Percentiles rank a stretch among this genome's conserved stretches.
Evolutionary conservation across 2,329 filamentous ascomycete genomes (phyloP).

Genomic region (Diplodia sapinea): DNA sequence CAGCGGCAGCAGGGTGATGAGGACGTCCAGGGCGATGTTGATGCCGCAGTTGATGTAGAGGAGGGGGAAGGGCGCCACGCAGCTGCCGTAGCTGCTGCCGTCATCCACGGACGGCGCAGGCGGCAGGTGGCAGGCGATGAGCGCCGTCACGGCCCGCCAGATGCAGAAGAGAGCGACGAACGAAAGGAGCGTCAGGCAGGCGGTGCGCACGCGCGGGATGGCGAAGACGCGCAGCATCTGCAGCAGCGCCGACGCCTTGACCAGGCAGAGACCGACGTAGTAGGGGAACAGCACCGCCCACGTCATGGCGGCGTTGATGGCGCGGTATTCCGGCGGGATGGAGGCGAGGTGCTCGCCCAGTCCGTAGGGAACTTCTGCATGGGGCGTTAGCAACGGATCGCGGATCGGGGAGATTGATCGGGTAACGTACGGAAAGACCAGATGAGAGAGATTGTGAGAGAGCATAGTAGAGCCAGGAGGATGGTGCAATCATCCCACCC

Average conservation of each 20-base stretch:
- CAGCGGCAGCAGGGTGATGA: constrained; percentile 21
- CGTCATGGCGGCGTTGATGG: neutral
- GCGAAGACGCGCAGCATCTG: constrained; percentile 30
- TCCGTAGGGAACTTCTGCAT: constrained; percentile 11
- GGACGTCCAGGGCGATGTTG: constrained; percentile 30
- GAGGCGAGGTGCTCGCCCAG: constrained; percentile 8
- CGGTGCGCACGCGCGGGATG: constrained; percentile 17
- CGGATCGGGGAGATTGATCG: no score
- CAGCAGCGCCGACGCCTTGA: constrained; percentile 31
- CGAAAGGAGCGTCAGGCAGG: constrained; percentile 7
- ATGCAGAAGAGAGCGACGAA: constrained; percentile 21
- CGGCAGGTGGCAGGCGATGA: constrained; percentile 27
- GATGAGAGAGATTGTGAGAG: constrained; percentile 12
- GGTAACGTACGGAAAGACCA: constrained; percentile 14
- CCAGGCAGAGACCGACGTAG: constrained; percentile 29
- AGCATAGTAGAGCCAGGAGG: constrained; percentile 10
- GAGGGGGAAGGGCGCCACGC: constrained; percentile 19
- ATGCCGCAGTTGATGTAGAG: constrained; percentile 24
- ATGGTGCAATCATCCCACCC: constrained; percentile 27
- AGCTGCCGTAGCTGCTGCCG: neutral
- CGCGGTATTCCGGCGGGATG: neutral
- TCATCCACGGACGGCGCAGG: no score
- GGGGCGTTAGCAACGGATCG: neutral
- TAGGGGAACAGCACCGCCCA: constrained; percentile 28
- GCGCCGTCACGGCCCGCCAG: constrained; percentile 18